A percentile compares a stretch with the other conserved stretches of the same genome.
Conservation (phyloP, 2,329 filamentous ascomycete species). For the Aspergillus alliaceus region DNA sequence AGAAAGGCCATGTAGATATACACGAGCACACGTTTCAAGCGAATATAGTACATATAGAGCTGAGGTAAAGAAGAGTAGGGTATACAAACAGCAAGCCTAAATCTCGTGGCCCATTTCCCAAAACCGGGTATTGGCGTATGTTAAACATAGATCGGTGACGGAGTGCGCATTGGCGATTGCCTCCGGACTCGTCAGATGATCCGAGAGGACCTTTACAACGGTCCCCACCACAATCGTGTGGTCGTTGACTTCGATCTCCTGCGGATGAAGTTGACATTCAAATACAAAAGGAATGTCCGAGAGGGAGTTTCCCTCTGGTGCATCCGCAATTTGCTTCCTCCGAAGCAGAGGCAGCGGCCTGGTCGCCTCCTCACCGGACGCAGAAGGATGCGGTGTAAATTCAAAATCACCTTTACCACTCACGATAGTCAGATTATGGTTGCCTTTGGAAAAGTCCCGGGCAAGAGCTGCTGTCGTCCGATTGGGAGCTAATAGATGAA, state of each 20-base stretch:
- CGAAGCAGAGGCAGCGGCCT: slow-evolving; percentile 30
- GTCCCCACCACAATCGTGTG: slow-evolving; percentile 43
- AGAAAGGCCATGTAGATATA: too few relatives aligned
- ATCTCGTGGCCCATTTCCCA: slow-evolving; percentile 42
- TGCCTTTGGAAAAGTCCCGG: slow-evolving; percentile 41
- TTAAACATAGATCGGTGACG: slow-evolving; percentile 33
- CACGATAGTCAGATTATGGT: slow-evolving; percentile 34
- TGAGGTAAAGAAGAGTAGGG: too few relatives aligned
- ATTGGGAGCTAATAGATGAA: slow-evolving; percentile 50
- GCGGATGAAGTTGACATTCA: slow-evolving; percentile 38
- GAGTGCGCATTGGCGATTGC: neutral
- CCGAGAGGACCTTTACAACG: slow-evolving; percentile 31
- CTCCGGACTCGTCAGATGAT: neutral
- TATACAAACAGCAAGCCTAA: too few relatives aligned
- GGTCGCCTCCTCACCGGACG: neutral
- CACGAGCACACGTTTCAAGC: too few relatives aligned
- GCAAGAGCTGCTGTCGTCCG: slow-evolving; percentile 36
- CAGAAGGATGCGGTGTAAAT: slow-evolving; percentile 19
- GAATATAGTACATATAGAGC: too few relatives aligned
- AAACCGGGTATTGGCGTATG: slow-evolving; percentile 45
- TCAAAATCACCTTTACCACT: slow-evolving; percentile 30
- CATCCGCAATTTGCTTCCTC: slow-evolving; percentile 10
- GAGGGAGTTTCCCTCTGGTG: neutral
- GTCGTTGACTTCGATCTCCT: slow-evolving; percentile 39
- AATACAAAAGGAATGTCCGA: slow-evolving; percentile 41